Conservation (phyloP, 768 basidiomycete species). For the Tylopilus felleus region DNA sequence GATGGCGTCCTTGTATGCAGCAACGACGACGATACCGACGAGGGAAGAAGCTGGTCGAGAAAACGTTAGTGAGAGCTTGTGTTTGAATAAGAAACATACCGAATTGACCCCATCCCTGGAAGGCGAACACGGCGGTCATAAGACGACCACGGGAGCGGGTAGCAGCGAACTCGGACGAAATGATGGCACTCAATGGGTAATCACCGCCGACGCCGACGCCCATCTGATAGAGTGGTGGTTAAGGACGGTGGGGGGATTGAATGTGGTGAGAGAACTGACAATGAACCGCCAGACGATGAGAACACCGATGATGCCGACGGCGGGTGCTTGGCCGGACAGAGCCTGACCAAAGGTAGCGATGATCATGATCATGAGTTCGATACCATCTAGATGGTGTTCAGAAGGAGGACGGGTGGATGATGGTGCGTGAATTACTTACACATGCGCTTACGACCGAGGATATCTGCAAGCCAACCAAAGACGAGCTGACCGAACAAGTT, state of each 20-base stretch:
- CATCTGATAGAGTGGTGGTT: conserved; percentile 38
- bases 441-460: conserved; percentile 76
- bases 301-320: conserved; percentile 69
- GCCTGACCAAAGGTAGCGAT: conserved; percentile 78
- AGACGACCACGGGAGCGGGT: conserved; percentile 75
- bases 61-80: neutral
- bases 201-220: conserved; percentile 88
- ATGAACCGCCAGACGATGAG: conserved; percentile 85
- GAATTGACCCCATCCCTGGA: conserved; percentile 87
- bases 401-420: neutral
- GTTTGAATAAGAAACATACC: conserved; percentile 36
- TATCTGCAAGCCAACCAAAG: conserved; percentile 79
- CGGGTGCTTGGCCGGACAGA: conserved; percentile 62
- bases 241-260: neutral
- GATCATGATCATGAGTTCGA: conserved; percentile 76
- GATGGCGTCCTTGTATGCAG: conserved; percentile 64
- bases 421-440: conserved; percentile 43
- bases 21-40: conserved; percentile 58
- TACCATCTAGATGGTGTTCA: conserved; percentile 36
- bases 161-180: conserved; percentile 85
- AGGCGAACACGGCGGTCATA: conserved; percentile 86
- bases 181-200: conserved; percentile 82
- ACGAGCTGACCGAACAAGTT: conserved; percentile 72
- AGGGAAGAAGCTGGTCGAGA: conserved; percentile 53
- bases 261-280: conserved; percentile 28